Percentiles rank a stretch among this genome's conserved stretches.
These are phyloP conservation scores for Jaltomata sinuosa DNA, from an alignment of 257 asterid genomes.

Conservation along the genomic window DNA sequence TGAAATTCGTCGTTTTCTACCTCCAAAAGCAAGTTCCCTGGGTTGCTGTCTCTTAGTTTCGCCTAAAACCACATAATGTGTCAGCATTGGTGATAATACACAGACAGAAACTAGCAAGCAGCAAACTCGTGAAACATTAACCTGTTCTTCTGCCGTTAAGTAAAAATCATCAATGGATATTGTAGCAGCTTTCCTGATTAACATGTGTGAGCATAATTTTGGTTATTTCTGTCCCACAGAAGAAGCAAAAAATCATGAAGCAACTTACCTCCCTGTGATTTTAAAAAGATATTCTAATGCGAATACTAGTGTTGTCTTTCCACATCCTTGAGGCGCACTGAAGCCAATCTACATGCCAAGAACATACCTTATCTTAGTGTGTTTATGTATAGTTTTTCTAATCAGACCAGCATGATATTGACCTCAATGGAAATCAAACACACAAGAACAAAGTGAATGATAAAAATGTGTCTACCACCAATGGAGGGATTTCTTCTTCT, in stretches of 20 bases:
- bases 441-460: background rate
- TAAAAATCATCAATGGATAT: constrained; percentile 94
- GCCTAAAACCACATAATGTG: constrained; percentile 35
- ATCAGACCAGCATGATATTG: background rate
- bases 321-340: constrained; percentile 99
- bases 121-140: constrained; percentile 7
- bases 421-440: background rate
- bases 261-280: constrained; percentile 82
- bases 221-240: background rate
- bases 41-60: constrained; percentile 70
- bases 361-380: background rate
- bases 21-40: constrained; percentile 86
- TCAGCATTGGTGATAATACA: background rate
- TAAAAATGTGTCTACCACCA: constrained; percentile 51
- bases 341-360: constrained; percentile 77
- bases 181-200: constrained; percentile 75
- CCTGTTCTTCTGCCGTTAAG: constrained; percentile 90
- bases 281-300: constrained; percentile 79
- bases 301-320: constrained; percentile 93
- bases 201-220: background rate
- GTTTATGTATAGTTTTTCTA: background rate
- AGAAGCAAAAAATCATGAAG: background rate
- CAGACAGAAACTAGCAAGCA: background rate
- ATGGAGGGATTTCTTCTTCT: constrained; percentile 70
- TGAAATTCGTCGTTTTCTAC: constrained; percentile 21